Base-by-base conservation (phyloP, 2,329 filamentous ascomycete species). In the Monosporascus sp. region DNA sequence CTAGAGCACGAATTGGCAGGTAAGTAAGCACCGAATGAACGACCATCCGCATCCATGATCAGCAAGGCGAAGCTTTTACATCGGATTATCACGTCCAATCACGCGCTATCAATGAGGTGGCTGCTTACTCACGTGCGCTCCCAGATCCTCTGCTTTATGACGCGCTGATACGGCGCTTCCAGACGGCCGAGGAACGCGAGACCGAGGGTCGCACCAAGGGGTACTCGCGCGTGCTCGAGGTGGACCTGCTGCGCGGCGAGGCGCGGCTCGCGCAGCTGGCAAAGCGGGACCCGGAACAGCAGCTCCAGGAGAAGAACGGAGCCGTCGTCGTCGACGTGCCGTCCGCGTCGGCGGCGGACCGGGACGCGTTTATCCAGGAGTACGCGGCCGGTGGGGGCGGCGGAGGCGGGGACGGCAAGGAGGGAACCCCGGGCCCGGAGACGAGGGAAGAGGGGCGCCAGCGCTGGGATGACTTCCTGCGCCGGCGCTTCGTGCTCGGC, bases 121-220 rank as follows among this genome's bases (percentile, higher is more conserved):
- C 31, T 3, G 31, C 11, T 34, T 34, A 34, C 11, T 34, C 5
- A 34, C 31, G 31, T 34, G 31, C 31, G 9, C 31, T 34, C 11
- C 11, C 53, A 80, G 89, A 94, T 71, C 90, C 91, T 1, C 74
- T 93, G 8, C 80, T 95, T 34, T 96, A 96, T 75, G 89, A 95
- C 69, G 81, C 83, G 51, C 78, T 95, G 24, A 82, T 96, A 56
- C 84, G 90, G 50, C 84, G 83, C 50, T 92, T 91, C 68, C 89
- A 92, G 59, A 86, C 85, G 1, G 73, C 85, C 3, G 76, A 79
- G 4, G 90, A 96, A 71, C 83, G 90, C 51, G 84, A 91, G 66
- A 80, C 80, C 7, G 89, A 93, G 61, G 87, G 86, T 8, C 83
- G 83, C 44, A 73, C 76, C 8, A 91, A 91, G 66, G 91, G 91